Evolutionary conservation across 768 basidiomycete species (phyloP), one percentile per base, ranked within the genome.

Genomic region (Psilocybe azurescens): DNA sequence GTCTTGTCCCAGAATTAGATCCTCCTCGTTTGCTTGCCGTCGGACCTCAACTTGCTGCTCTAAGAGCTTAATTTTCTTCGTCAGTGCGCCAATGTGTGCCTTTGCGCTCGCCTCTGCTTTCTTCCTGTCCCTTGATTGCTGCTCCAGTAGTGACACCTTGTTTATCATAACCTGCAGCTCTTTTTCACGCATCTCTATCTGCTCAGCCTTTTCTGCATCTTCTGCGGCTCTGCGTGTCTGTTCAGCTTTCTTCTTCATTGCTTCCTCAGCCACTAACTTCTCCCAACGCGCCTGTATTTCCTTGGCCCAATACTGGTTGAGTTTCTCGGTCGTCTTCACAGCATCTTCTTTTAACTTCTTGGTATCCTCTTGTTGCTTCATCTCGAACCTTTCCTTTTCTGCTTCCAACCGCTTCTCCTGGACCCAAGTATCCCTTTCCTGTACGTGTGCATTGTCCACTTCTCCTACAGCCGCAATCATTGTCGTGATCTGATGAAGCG

Each of bases 281-380:
- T 14, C 56, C 56, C 56, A 58, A 18, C 48, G 56, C 8, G 16
- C 18, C 32, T 49, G 47, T 18, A 58, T 58, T 16, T 58, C 56
- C 47, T 58, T 49, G 5, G 46, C 32, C 56, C 32, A 58, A 18
- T 58, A 24, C 8, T 33, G 30, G 56, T 58, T 33, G 29, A 58
- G 47, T 32, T 50, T n/a, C 14, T 32, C n/a, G 8, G 33, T 38
- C 9, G 20, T n/a, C 20, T 38, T 18, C 5, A 3, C 11, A 7
- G 18, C 32, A 13, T 33, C 28, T 24, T 49, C 56, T 39, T 58
- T 16, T n/a, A 36, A 8, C 32, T 8, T 47, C 32, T 58, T 33
- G 18, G 5, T 5, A 9, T 44, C 28, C 13, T 47, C 10, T 16
- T 6, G 24, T 16, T 30, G 44, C 20, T 3, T 8, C 24, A 32